Evolutionary conservation across 2,329 filamentous ascomycete genomes (phyloP), one percentile per base, ranked within the genome.

Genomic region (Arthrobotrys pseudoclavata): DNA sequence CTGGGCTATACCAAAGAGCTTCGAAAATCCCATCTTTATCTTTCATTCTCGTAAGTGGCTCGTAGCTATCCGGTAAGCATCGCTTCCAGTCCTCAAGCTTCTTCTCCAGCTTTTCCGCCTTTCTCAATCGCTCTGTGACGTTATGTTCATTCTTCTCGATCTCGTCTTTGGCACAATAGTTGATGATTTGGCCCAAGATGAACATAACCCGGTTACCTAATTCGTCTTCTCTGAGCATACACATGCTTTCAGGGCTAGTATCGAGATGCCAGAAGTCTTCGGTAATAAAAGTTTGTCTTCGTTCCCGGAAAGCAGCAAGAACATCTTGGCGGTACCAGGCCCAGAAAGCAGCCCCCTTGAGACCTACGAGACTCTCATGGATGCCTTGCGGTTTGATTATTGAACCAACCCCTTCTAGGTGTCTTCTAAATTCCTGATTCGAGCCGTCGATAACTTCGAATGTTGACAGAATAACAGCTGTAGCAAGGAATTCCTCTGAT

Each of bases 371-470:
- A 7, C 81, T 81, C 20, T 81, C 81, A 66, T 83, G 79, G 40
- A 82, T 81, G 1, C 69, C 76, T 57, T 82, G 82, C 2, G 81
- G 82, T 52, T 81, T 79, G 50, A 82, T 81, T 12, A 83, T 82
- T 9, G 80, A 74, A 24, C 81, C 82, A 4, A 82, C 80, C 0
- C 82, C 82, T 67, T 82, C 79, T 4, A 83, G 78, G 42, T 83
- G 82, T 22, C 80, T 57, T 52, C 82, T 79, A 80, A 82, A 83
- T 42, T 82, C 81, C 26, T 79, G 80, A 13, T 80, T 80, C 5
- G 82, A 83, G 10, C 80, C 81, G 34, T 82, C 80, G 1, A 83
- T 81, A 80, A 83, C 82, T 60, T 83, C 82, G 50, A 82, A 83
- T 0, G 82, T 79, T 0, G 82, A 82, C 42, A 80, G 80, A 57